phyloP scores from a whole-genome alignment of 164 flowering plant genomes.

The Chloranthus sessilifolius region DNA sequence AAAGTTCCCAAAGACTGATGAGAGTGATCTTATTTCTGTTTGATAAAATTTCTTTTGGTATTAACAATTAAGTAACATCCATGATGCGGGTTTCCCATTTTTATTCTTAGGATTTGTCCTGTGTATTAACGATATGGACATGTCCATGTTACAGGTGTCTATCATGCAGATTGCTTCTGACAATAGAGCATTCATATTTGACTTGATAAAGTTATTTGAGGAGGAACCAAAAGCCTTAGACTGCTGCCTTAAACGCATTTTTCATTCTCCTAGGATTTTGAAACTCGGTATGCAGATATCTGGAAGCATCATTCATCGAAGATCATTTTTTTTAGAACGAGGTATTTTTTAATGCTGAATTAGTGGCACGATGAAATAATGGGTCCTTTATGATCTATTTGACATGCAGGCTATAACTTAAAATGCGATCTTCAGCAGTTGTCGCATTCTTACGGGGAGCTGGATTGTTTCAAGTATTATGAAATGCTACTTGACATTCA shows the following conservation, averaged over 20 bases:
- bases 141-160: conserved; percentile 63
- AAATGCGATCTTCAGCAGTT: conserved; percentile 79
- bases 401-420: conserved; percentile 72
- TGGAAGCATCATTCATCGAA: conserved; percentile 3
- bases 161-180: conserved; percentile 95
- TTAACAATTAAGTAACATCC: too few relatives aligned
- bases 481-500: conserved; percentile 92
- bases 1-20: too few relatives aligned
- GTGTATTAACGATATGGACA: neutral
- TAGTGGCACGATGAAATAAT: neutral
- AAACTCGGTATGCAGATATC: conserved; percentile 67
- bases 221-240: conserved; percentile 54
- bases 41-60: too few relatives aligned
- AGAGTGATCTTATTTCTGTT: too few relatives aligned
- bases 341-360: neutral
- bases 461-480: conserved; percentile 80
- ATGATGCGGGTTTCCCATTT: too few relatives aligned
- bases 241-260: conserved; percentile 55
- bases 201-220: conserved; percentile 64
- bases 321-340: neutral
- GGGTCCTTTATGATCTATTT: conserved; percentile 15
- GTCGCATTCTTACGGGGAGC: conserved; percentile 58
- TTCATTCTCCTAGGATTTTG: conserved; percentile 69
- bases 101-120: too few relatives aligned
- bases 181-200: conserved; percentile 65